A percentile compares a stretch with the other conserved stretches of the same genome.
Evolutionary conservation across 2,329 filamentous ascomycete species (phyloP).

Genomic region (Penicillium sp.): DNA sequence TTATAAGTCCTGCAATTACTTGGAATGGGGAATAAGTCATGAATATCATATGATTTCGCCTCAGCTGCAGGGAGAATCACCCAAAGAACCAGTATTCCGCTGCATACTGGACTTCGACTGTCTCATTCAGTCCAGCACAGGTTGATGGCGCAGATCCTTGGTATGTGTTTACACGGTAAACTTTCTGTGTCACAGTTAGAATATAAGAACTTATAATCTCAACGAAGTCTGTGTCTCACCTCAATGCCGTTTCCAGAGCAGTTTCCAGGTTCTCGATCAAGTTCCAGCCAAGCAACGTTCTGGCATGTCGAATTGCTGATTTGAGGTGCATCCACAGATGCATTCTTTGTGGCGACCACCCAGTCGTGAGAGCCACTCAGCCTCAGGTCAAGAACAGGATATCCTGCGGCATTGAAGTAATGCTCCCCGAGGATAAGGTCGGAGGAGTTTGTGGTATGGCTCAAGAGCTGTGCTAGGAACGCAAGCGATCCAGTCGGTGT

Average conservation of each 20-base stretch:
- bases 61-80: constrained; percentile 11
- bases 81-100: constrained; percentile 48
- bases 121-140: constrained; percentile 32
- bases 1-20: neutral
- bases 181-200: constrained; percentile 31
- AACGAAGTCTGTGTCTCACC: constrained; percentile 22
- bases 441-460: constrained; percentile 13
- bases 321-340: constrained; percentile 28
- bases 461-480: constrained; percentile 21
- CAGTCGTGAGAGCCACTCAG: constrained; percentile 25
- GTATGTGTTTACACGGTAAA: constrained; percentile 43
- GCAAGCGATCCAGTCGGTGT: constrained; percentile 30
- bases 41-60: neutral
- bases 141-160: constrained; percentile 35
- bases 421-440: constrained; percentile 37
- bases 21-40: neutral
- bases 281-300: constrained; percentile 37
- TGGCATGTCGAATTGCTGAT: neutral
- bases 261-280: constrained; percentile 26
- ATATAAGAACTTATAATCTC: neutral
- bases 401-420: constrained; percentile 30
- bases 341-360: constrained; percentile 27
- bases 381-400: constrained; percentile 35
- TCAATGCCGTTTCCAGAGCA: constrained; percentile 29
- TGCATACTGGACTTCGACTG: constrained; percentile 39